Base-by-base conservation (phyloP, 768 basidiomycete genomes). In the Phaffia tasmanica region DNA sequence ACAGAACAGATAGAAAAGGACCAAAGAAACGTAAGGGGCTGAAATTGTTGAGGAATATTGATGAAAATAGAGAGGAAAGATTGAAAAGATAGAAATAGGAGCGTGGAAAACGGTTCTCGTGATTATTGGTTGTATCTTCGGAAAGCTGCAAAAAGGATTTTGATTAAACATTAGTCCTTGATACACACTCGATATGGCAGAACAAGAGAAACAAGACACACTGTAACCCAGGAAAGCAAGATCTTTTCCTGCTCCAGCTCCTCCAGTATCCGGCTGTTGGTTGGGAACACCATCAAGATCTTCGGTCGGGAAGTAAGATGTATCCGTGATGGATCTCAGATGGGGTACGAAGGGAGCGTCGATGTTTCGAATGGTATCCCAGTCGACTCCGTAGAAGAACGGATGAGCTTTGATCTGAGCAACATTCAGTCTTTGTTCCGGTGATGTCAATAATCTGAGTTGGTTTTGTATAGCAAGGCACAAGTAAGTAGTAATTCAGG, bases 301-400 rank as follows among this genome's bases (percentile, higher is more conserved):
- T 68, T 95, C 91, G 1, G 88, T 92, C 0, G 93, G 93, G 83
- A 95, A 95, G 79, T 95, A 95, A n/a, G 90, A 92, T 1, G 93
- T 95, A 71, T 97, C 93, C 47, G 91, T 93, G 73, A 93, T 87
- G 9, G 88, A 92, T 50, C 87, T 83, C 42, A 98, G 80, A 65
- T 90, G 88, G 23, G 95, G 94, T n/a, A 99, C 86, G 76, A 97
- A 98, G 6, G 94, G 95, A 3, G 92, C 84, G 73, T 93, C 91
- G 69, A 99, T 94, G 49, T 83, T 81, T 29, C 91, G 84, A 73
- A 98, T 88, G 7, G 81, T 79, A 18, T 81, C 79, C 95, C 94
- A 99, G 74, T 94, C 91, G 47, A 98, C 95, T 35, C 94, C 95
- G 73, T 76, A 77, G 71, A 76, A 77, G 75, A 76, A 77, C 72